Evolutionary conservation across 148 eudicot species (phyloP), one percentile per base, ranked within the genome.

Genomic region (Arctostaphylos glauca): DNA sequence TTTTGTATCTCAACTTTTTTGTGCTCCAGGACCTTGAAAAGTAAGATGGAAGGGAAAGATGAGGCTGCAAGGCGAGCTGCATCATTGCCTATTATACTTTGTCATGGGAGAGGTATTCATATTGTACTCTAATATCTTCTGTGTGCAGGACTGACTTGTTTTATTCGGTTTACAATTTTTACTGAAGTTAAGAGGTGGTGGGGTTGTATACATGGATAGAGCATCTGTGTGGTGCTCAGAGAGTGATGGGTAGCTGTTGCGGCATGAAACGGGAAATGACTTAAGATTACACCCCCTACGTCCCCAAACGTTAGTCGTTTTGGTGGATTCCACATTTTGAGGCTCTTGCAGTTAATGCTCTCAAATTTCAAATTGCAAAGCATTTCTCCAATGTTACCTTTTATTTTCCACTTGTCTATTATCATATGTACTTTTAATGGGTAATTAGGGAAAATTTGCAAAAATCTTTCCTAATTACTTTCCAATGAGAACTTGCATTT

Each of bases 51-150:
- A 81, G 90, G 83, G 80, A 82, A 68, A 64, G 74, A 84, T 5
- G 97, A 90, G 86, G 98, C 93, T 84, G 81, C 92, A 68, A 87
- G 74, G 50, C 92, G 95, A 76, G 97, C 98, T 81, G 88, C 92
- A 84, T 87, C 95, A 75, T 90, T 96, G 86, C 98, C 99, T 62
- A 81, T 96, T 86, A 78, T 96, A 87, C 91, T 96, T 84, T 94
- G 98, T 86, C 99, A 96, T 83, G 98, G 98, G 19, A 90, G 80
- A 91, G 98, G 99, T 96, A 94, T 21, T 64, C 16, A 53, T 16
- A 19, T 67, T 66, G 23, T 9, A 76, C 74, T 13, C 25, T 52
- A n/a, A 8, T 41, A 41, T 13, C 19, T 5, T 4, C 6, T 53
- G 5, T 52, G 46, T 31, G 76, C 72, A 80, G 23, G 82, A 80